Conservation (phyloP, 2,329 filamentous ascomycete genomes). For the Colletotrichum abscissum region DNA sequence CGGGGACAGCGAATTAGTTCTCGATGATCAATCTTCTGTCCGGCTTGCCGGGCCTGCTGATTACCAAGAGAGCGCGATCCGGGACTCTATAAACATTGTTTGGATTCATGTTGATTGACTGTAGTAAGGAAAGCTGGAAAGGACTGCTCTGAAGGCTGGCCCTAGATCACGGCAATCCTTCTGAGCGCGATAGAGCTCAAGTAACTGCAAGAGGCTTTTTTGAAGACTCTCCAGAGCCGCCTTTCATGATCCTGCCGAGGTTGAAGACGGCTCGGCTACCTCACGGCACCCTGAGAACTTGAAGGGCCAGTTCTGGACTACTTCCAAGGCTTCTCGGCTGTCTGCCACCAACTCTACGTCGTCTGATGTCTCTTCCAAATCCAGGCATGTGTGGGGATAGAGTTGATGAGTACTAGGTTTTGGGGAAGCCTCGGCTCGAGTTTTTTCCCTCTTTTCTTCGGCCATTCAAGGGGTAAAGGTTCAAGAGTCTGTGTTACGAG, state of each 20-base stretch:
- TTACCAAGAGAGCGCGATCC: too few species aligned
- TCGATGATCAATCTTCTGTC: not conserved
- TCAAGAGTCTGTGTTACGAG: not conserved
- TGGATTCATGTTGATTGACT: not conserved
- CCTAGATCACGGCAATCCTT: not conserved
- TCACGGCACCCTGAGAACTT: not conserved
- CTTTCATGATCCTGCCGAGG: not conserved
- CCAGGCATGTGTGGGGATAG: not conserved
- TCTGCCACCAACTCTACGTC: not conserved
- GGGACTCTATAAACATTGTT: fast-evolving
- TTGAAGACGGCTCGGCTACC: not conserved
- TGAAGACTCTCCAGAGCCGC: not conserved
- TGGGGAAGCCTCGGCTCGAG: not conserved
- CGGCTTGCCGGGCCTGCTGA: too few species aligned
- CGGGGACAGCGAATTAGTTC: not conserved
- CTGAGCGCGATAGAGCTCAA: not conserved
- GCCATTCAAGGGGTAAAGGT: not conserved
- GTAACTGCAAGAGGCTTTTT: not conserved
- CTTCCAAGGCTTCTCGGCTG: not conserved
- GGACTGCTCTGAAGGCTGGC: too few species aligned
- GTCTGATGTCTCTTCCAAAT: not conserved
- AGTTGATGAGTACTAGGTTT: not conserved
- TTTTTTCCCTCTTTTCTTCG: too few species aligned
- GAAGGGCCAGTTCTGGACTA: not conserved
- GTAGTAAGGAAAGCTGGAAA: not conserved